Conservation (phyloP, 306 rosid species). For the Sophora flavescens region DNA sequence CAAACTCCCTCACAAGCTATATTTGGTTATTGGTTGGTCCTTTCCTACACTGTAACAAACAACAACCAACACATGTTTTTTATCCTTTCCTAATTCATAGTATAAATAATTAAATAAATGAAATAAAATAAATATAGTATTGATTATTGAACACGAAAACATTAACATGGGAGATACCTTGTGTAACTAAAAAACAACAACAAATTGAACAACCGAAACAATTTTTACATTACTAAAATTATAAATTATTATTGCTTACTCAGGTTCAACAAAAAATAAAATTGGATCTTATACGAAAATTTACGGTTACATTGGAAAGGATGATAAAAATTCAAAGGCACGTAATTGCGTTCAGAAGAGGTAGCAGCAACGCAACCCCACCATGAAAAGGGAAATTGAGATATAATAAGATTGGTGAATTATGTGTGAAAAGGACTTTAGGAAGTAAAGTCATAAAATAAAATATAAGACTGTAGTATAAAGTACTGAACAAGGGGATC, state of each 20-base stretch:
- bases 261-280: neutral
- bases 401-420: neutral
- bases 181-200: neutral
- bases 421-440: neutral
- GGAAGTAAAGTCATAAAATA: neutral
- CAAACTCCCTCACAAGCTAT: slow-evolving; percentile 46
- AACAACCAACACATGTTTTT: slow-evolving; percentile 29
- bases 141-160: neutral
- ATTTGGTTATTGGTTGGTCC: slow-evolving; percentile 49
- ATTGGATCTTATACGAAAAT: neutral
- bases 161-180: neutral
- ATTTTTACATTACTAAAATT: neutral
- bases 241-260: neutral
- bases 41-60: slow-evolving; percentile 38
- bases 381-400: neutral
- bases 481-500: neutral
- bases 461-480: too few relatives aligned
- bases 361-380: neutral
- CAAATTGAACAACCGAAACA: slow-evolving; percentile 13
- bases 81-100: neutral
- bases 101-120: neutral
- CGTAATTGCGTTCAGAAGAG: neutral
- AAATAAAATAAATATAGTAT: neutral
- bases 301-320: neutral
- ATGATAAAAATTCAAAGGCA: neutral